phyloP scores from a whole-genome alignment of 176 grass and related monocot species.

The Ananas comosus region DNA sequence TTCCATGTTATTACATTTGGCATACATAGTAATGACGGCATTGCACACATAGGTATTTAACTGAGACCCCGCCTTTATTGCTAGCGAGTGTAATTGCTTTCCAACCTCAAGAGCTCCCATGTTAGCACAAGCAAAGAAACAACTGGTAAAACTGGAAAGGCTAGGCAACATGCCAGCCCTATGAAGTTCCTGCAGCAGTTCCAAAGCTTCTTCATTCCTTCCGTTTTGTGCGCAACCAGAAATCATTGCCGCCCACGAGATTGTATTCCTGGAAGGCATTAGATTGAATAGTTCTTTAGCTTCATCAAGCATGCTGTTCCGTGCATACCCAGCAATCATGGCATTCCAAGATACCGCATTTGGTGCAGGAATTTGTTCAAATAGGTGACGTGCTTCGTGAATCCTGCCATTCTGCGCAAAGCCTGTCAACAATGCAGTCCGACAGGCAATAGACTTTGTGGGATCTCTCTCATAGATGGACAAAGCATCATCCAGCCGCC shows the following conservation, averaged over 20 bases:
- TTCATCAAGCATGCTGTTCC: constrained; percentile 52
- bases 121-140: constrained; percentile 23
- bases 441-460: constrained; percentile 36
- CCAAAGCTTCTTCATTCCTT: constrained; percentile 46
- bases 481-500: constrained; percentile 38
- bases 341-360: constrained; percentile 65
- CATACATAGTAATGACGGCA: constrained; percentile 26
- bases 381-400: constrained; percentile 41
- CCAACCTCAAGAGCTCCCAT: constrained; percentile 23
- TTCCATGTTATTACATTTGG: constrained; percentile 24
- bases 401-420: constrained; percentile 50
- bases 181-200: constrained; percentile 20
- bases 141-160: constrained; percentile 23
- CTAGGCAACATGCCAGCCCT: constrained; percentile 13
- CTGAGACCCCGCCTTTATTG: constrained; percentile 20
- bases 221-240: constrained; percentile 57
- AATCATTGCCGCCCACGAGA: constrained; percentile 39
- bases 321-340: constrained; percentile 56
- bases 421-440: constrained; percentile 52
- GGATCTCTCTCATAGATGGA: constrained; percentile 42
- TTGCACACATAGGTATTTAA: constrained; percentile 25
- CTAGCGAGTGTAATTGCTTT: constrained; percentile 11
- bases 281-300: constrained; percentile 52
- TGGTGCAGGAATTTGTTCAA: constrained; percentile 56
- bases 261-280: constrained; percentile 29